A percentile compares a stretch with the other conserved stretches of the same genome.
phyloP scores from a whole-genome alignment of 345 rosid species.

The Gossypium mustelinum region DNA sequence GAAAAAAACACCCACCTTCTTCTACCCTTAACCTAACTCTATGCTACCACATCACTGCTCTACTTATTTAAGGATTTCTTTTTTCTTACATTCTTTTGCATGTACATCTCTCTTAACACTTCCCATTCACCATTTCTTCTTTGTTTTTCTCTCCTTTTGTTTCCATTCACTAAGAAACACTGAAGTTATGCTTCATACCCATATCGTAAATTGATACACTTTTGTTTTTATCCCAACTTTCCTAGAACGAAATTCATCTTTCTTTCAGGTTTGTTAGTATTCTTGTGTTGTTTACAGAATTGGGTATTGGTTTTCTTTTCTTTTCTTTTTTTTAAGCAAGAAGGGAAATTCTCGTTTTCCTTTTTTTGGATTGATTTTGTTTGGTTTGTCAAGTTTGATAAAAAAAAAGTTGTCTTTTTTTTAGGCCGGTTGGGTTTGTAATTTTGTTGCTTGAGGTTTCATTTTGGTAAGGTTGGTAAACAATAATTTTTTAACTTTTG shows the following conservation, averaged over 20 bases:
- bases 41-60: not conserved
- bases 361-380: not conserved
- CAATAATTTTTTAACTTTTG: not conserved
- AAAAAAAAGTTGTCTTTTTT: too few relatives aligned
- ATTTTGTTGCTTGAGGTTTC: constrained; percentile 16
- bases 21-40: not conserved
- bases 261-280: not conserved
- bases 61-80: not conserved
- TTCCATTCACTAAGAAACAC: not conserved
- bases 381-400: too few relatives aligned
- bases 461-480: constrained; percentile 5
- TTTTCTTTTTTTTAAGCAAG: constrained; percentile 13
- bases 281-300: constrained; percentile 2
- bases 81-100: not conserved
- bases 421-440: not conserved
- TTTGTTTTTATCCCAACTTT: constrained; percentile 20
- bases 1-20: not conserved
- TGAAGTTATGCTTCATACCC: constrained; percentile 20
- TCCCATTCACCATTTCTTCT: not conserved
- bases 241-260: not conserved
- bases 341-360: constrained; percentile 3
- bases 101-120: not conserved
- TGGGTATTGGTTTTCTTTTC: constrained; percentile 4
- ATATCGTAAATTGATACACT: constrained; percentile 14
- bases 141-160: not conserved